Conservation (phyloP, 352 stramenopile species). For the Phytophthora fragariaefolia region DNA sequence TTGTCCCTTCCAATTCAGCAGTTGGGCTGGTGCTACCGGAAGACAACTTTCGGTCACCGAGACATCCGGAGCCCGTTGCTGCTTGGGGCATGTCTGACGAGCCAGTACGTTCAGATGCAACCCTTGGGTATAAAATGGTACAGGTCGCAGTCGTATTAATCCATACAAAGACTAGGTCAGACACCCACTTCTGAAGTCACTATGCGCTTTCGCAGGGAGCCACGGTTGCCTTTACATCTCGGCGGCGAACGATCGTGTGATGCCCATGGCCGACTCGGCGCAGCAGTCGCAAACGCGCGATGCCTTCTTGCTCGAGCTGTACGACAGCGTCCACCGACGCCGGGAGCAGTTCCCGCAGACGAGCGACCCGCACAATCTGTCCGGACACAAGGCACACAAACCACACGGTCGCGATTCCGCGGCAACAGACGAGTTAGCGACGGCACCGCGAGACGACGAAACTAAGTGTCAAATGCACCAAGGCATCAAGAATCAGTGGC, state of each 20-base stretch:
- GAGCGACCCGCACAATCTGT: slow-evolving; percentile 79
- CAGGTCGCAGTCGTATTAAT: slow-evolving; percentile 31
- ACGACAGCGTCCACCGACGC: slow-evolving; percentile 77
- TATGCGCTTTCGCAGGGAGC: slow-evolving; percentile 7
- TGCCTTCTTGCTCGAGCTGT: slow-evolving; percentile 80
- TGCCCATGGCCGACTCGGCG: slow-evolving; percentile 50
- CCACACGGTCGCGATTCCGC: slow-evolving; percentile 13
- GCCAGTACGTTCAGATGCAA: neutral
- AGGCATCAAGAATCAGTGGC: slow-evolving; percentile 11
- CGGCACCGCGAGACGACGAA: slow-evolving; percentile 14
- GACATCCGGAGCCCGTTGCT: slow-evolving; percentile 17
- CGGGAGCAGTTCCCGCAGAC: slow-evolving; percentile 87
- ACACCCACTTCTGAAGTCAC: slow-evolving; percentile 15
- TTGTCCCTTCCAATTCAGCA: slow-evolving; percentile 32
- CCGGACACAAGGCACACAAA: slow-evolving; percentile 12
- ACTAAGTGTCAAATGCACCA: slow-evolving; percentile 18
- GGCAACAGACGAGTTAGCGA: slow-evolving; percentile 37
- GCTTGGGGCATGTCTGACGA: slow-evolving; percentile 8
- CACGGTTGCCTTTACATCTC: slow-evolving; percentile 25
- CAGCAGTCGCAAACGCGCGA: slow-evolving; percentile 82
- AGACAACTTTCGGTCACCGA: slow-evolving; percentile 9
- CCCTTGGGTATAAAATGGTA: slow-evolving; percentile 28
- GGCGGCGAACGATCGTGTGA: slow-evolving; percentile 41
- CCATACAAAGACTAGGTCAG: slow-evolving; percentile 6
- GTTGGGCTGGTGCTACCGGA: slow-evolving; percentile 18